Evolutionary conservation across 805 yeast genomes (phyloP).

Genomic region (Nakazawaea peltata): DNA sequence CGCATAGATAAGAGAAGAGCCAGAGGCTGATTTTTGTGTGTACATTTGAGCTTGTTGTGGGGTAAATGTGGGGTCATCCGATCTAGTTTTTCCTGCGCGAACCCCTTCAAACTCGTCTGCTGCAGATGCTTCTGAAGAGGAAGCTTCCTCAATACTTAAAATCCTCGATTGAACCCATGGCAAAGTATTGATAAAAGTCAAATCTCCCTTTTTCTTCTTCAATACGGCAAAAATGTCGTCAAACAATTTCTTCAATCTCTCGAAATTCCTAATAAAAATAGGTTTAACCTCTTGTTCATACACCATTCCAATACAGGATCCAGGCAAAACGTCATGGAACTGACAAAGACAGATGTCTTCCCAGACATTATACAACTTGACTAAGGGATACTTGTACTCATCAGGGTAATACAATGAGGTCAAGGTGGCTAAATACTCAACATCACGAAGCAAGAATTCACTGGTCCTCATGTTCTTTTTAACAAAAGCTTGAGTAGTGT

Average conservation of each 20-base stretch:
- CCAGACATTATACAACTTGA: conserved; percentile 69
- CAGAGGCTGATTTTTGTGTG: too few species aligned
- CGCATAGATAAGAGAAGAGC: too few species aligned
- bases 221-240: conserved; percentile 39
- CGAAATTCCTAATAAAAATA: conserved; percentile 53
- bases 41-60: too few species aligned
- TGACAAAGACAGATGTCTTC: conserved; percentile 84
- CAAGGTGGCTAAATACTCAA: conserved; percentile 76
- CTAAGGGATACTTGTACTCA: conserved; percentile 63
- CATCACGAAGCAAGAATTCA: conserved; percentile 74
- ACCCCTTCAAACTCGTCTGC: conserved; percentile 7
- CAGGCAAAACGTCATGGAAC: conserved; percentile 97
- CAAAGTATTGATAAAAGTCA: conserved; percentile 40
- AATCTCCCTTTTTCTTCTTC: conserved; percentile 14
- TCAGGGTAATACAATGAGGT: conserved; percentile 47
- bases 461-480: conserved; percentile 72
- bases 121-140: background rate
- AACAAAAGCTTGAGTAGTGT: conserved; percentile 86
- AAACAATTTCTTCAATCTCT: conserved; percentile 44
- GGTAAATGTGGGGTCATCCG: too few species aligned
- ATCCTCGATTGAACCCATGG: conserved; percentile 57
- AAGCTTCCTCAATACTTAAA: conserved; percentile 15
- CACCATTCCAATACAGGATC: conserved; percentile 91
- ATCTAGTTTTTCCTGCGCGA: conserved; percentile 7
- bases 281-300: conserved; percentile 84